Evolutionary conservation across 2,329 filamentous ascomycete genomes (phyloP), one percentile per base, ranked within the genome.

Genomic region (Mollisia scopiformis): DNA sequence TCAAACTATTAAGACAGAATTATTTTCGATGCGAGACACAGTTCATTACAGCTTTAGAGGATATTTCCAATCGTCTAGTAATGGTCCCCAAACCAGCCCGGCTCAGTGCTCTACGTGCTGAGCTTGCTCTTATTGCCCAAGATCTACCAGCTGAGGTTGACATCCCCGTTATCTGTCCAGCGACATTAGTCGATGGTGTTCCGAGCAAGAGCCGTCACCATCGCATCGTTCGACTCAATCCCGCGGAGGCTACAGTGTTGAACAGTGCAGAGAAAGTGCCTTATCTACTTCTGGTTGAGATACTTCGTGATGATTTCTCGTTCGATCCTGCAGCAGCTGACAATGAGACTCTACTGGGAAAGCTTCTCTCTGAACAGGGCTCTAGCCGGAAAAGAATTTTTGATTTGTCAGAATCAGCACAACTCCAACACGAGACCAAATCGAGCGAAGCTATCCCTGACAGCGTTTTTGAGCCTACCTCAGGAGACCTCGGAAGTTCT

Each of bases 201-300:
- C 86, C 90, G 2, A 85, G 88, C 27, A 88, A 86, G 71, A 93
- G 91, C 71, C 85, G 85, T 57, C 92, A 95, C 73, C 91, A 95
- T 72, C 86, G 91, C 35, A 92, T 95, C 61, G 91, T 95, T 49
- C 85, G 91, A 37, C 81, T 95, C 53, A 95, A 93, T 70, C 92
- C 91, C 6, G 90, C 90, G 1, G 91, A 95, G 75, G 88, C 91
- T 6, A 94, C 91, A 0, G 92, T 93, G 57, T 78, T 95, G 55
- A 95, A 95, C 75, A 95, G 91, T 73, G 91, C 91, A 4, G 91
- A 95, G 74, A 90, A 93, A 72, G 91, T 95, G 47, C 91, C 91
- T 1, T 95, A 93, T 75, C 76, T 95, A 53, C 81, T 95, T 28
- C 93, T 95, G 90, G 86, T 94, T 2, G 91, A 95, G 72, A 88